Evolutionary conservation across 2,329 filamentous ascomycete genomes (phyloP), one percentile per base, ranked within the genome.

Genomic region (Mariannaea elegans): DNA sequence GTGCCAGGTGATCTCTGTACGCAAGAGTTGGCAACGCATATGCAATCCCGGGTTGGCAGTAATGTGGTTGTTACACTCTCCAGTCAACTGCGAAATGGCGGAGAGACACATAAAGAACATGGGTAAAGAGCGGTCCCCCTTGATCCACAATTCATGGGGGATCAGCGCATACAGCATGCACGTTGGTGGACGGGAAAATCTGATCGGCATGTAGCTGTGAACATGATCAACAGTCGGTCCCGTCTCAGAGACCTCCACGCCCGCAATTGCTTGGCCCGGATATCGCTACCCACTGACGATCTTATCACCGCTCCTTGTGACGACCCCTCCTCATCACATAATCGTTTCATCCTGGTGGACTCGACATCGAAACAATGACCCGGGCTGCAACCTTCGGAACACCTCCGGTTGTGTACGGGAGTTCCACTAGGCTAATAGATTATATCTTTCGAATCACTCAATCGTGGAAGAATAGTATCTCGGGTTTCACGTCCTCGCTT

Each of bases 181-280:
- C 29, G 9, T 18, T 14, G 8, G 27, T 46, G 23, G 29, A 49
- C 49, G 50, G 39, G 16, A 38, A 45, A 42, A 44, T 32, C 32
- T 13, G 56, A 54, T 59, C 56, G 45, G 45, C 56, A 46, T 39
- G 39, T 44, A 45, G 27, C 36, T 27, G 41, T 46, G 32, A 47
- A 54, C 42, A 13, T 29, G 13, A 47, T 48, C 34, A 29, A 36
- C 32, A 21, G 9, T 9, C n/a, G 19, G 32, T 24, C 32, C 51
- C 51, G 24, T n/a, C 45, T 36, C n/a, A 39, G 42, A 31, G 16
- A 47, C 45, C 51, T 38, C 36, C 32, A 7, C 32, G n/a, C 32
- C 45, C 23, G 23, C 51, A 14, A 38, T n/a, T 31, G 34, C 51
- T 47, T 41, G 34, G 51, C 23, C 42, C 32, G 27, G 39, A 41